Evolutionary conservation across 441 rosid genomes (phyloP).

Genomic region (Theobroma grandiflorum): DNA sequence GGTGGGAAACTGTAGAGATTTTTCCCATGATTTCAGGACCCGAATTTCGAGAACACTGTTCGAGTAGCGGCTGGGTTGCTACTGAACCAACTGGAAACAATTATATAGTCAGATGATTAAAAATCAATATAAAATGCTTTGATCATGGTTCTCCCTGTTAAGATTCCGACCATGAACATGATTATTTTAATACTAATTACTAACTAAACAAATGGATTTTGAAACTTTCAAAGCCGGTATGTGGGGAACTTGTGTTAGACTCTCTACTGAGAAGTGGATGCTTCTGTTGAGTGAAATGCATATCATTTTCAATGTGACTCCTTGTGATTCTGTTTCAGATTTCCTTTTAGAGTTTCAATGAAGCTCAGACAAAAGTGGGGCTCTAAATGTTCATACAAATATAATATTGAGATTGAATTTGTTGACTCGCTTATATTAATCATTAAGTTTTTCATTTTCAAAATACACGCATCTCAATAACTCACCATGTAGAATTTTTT

Average conservation of each 20-base stretch:
- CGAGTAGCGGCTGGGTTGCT: not conserved
- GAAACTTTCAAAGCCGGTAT: not conserved
- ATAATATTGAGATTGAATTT: not conserved
- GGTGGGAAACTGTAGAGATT: constrained; percentile 17
- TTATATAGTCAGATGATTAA: not conserved
- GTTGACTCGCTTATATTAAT: not conserved
- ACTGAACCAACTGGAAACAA: not conserved
- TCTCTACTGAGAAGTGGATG: not conserved
- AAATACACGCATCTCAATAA: no score
- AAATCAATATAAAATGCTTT: not conserved
- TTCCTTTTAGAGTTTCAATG: not conserved
- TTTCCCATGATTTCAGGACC: not conserved
- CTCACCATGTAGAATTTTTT: no score
- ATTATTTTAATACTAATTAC: not conserved
- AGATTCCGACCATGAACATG: not conserved
- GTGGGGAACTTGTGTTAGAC: not conserved
- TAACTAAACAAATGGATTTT: not conserved
- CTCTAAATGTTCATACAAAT: not conserved
- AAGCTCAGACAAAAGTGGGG: not conserved
- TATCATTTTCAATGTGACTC: not conserved
- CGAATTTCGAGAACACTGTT: not conserved
- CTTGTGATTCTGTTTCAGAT: not conserved
- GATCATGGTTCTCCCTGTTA: not conserved
- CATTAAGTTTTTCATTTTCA: no score
- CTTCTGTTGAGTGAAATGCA: not conserved